A percentile compares a stretch with the other conserved stretches of the same genome.
Conservation (phyloP, 352 stramenopile genomes). For the Globisporangium okanoganense region DNA sequence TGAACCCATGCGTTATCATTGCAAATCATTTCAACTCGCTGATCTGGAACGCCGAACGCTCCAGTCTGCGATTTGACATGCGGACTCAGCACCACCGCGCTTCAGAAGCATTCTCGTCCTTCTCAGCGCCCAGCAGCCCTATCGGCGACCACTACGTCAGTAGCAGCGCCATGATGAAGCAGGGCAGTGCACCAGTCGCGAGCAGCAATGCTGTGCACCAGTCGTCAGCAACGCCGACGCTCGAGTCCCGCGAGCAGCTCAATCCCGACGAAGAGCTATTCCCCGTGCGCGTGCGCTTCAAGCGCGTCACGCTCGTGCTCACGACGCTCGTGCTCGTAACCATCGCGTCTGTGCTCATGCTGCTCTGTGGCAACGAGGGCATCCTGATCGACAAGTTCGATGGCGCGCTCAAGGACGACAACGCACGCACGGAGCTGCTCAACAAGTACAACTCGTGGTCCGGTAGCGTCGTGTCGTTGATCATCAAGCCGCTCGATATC, state of each 20-base stretch:
- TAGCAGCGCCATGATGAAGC: neutral
- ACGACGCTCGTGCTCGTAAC: neutral
- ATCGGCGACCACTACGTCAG: neutral
- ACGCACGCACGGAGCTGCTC: neutral
- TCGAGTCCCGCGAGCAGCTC: neutral
- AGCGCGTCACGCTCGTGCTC: neutral
- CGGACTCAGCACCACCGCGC: neutral
- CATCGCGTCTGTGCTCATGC: neutral
- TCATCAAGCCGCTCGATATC: constrained; percentile 4
- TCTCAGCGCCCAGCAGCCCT: neutral
- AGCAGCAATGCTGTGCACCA: neutral
- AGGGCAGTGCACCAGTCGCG: neutral
- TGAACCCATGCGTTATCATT: neutral
- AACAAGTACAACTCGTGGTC: constrained; percentile 9
- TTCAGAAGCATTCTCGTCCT: neutral
- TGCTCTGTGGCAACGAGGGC: neutral
- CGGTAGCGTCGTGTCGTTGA: neutral
- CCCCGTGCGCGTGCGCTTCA: neutral
- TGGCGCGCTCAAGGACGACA: neutral
- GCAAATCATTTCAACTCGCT: neutral
- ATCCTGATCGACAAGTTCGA: neutral
- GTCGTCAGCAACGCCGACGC: neutral
- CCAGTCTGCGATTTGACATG: neutral
- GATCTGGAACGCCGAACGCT: no score
- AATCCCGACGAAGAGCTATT: neutral